Conservation (phyloP, 2,329 filamentous ascomycete species). For the Stylonectria norvegica region DNA sequence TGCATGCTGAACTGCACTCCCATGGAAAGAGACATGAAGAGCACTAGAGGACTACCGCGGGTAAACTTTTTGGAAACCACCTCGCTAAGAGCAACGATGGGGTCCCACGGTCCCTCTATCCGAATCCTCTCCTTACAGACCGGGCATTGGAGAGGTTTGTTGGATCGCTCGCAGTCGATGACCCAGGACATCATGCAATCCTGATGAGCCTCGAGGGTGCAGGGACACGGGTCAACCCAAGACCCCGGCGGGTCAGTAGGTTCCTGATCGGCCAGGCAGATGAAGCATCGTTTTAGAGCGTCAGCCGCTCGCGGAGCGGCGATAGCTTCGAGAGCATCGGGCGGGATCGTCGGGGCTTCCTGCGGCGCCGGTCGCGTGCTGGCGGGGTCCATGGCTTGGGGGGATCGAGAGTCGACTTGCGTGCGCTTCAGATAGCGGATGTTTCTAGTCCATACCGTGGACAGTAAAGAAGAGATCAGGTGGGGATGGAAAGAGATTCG, state of each 20-base stretch:
- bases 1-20: conserved; percentile 51
- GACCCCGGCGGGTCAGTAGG: conserved; percentile 45
- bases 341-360: neutral
- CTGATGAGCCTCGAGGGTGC: conserved; percentile 87
- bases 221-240: conserved; percentile 89
- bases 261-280: conserved; percentile 57
- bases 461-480: too few species aligned
- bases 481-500: too few species aligned
- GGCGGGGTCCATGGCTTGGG: neutral
- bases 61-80: conserved; percentile 53
- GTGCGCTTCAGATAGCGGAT: too few species aligned
- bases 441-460: too few species aligned
- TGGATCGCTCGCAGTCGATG: conserved; percentile 71
- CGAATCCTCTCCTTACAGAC: conserved; percentile 83
- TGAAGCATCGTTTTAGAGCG: conserved; percentile 53
- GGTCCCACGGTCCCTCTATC: conserved; percentile 70
- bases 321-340: neutral
- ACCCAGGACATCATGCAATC: conserved; percentile 89
- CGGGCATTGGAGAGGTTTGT: conserved; percentile 73
- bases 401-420: too few species aligned
- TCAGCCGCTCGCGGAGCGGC: conserved; percentile 16
- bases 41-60: conserved; percentile 57
- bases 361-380: neutral
- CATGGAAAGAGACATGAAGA: conserved; percentile 55
- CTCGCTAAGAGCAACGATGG: conserved; percentile 65